Percentiles rank a stretch among this genome's conserved stretches.
Evolutionary conservation across 2,329 filamentous ascomycete species (phyloP).

Genomic region (Pseudocercospora fijiensis): DNA sequence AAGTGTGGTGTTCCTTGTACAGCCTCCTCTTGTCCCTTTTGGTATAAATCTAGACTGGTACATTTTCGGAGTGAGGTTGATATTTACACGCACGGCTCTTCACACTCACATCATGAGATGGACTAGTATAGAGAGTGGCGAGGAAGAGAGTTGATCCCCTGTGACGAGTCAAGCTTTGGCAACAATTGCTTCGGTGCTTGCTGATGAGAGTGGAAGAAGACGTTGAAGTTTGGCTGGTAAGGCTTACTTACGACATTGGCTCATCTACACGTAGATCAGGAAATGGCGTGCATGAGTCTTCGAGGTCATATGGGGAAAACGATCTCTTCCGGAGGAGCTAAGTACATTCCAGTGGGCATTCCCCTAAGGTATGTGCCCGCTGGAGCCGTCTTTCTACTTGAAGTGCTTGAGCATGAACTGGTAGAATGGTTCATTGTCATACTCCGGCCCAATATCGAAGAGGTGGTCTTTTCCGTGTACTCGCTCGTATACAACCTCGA

Average conservation of each 20-base stretch:
- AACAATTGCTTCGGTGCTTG: background rate
- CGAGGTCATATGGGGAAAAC: background rate
- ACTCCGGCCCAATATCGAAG: constrained; percentile 30
- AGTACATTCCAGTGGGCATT: background rate
- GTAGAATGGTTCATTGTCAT: constrained; percentile 32
- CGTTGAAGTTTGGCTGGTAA: background rate
- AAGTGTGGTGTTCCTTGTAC: no score
- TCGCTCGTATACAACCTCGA: constrained; percentile 33
- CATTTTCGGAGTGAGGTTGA: no score
- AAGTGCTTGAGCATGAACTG: constrained; percentile 33
- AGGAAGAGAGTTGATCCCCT: background rate
- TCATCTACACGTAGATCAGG: background rate
- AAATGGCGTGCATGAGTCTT: background rate
- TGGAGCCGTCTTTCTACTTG: constrained; percentile 7
- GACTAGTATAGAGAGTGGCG: background rate
- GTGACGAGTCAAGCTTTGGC: no score
- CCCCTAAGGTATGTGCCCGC: background rate
- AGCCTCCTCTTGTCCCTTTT: no score
- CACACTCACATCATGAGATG: background rate
- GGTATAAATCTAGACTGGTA: no score
- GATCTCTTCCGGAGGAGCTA: background rate
- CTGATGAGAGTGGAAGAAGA: background rate
- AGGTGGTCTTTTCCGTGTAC: constrained; percentile 32
- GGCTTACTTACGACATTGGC: background rate
- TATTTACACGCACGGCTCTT: no score